These are phyloP conservation scores for Verbena officinalis DNA, from an alignment of 257 asterid species.

Conservation along the genomic window DNA sequence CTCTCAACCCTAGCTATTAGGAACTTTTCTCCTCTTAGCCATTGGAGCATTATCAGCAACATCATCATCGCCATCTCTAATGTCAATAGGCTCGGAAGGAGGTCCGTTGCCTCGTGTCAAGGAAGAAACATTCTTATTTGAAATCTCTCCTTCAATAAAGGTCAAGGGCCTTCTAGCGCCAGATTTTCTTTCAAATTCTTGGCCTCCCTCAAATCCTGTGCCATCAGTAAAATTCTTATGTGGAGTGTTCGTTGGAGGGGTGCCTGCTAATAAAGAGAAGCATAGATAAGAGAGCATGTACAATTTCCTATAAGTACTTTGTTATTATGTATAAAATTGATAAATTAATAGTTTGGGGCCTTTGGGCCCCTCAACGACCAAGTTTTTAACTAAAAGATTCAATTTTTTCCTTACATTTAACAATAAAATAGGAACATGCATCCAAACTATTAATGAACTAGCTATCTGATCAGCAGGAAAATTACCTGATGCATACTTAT, in stretches of 20 bases:
- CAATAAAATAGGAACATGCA: no score
- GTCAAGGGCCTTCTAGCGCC: slow-evolving; percentile 39
- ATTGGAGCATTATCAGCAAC: slow-evolving; percentile 27
- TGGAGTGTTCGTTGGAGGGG: slow-evolving; percentile 30
- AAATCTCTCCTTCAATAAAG: slow-evolving; percentile 35
- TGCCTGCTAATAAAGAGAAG: no score
- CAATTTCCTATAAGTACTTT: no score
- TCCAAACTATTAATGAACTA: no score
- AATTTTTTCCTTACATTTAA: no score
- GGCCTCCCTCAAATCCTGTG: slow-evolving; percentile 32
- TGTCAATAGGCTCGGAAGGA: slow-evolving; percentile 35
- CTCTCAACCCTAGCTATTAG: no score
- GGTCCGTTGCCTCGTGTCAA: slow-evolving; percentile 43
- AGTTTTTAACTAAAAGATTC: no score
- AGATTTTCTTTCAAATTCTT: slow-evolving; percentile 18
- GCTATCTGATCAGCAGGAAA: no score
- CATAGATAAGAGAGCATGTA: no score
- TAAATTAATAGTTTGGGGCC: no score
- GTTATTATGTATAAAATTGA: neutral
- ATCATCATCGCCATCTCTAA: slow-evolving; percentile 53
- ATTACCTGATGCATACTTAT: no score
- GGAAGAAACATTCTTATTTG: slow-evolving; percentile 42
- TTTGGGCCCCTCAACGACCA: no score
- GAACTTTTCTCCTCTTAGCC: slow-evolving; percentile 36
- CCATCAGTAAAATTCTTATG: slow-evolving; percentile 6